Conservation (phyloP, 2,329 filamentous ascomycete genomes). For the Alternaria sp. region DNA sequence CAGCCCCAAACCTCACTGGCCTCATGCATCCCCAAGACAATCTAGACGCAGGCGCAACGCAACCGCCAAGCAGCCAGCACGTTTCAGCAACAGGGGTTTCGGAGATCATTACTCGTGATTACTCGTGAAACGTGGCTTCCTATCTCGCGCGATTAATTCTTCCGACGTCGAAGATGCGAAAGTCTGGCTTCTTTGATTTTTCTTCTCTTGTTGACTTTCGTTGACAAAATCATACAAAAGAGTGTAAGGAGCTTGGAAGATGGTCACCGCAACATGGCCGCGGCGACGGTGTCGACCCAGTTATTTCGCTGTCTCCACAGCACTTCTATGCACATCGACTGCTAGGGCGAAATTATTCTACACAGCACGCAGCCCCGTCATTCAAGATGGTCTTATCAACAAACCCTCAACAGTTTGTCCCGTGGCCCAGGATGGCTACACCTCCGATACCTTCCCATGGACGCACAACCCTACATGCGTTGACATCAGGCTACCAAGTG, state of each 20-base stretch:
- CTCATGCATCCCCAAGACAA: conserved; percentile 1
- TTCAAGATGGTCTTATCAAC: conserved; percentile 28
- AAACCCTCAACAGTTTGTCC: conserved; percentile 25
- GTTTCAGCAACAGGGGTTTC: conserved; percentile 19
- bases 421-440: conserved; percentile 29
- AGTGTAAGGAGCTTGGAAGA: neutral
- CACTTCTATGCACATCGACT: conserved; percentile 5
- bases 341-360: conserved; percentile 22
- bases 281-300: neutral
- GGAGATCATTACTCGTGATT: conserved; percentile 15
- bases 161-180: neutral
- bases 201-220: too few relatives aligned
- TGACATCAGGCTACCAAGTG: conserved; percentile 12
- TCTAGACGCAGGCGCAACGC: conserved; percentile 3
- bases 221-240: too few relatives aligned
- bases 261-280: neutral
- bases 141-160: neutral
- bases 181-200: neutral
- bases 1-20: neutral
- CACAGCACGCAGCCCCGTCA: conserved; percentile 22
- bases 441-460: conserved; percentile 37
- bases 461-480: conserved; percentile 38
- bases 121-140: conserved; percentile 28
- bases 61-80: conserved; percentile 16
- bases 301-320: neutral